Percentiles rank a stretch among this genome's conserved stretches.
Evolutionary conservation across 306 rosid genomes (phyloP).

Genomic region (cucumber (Cucumis sativus)): DNA sequence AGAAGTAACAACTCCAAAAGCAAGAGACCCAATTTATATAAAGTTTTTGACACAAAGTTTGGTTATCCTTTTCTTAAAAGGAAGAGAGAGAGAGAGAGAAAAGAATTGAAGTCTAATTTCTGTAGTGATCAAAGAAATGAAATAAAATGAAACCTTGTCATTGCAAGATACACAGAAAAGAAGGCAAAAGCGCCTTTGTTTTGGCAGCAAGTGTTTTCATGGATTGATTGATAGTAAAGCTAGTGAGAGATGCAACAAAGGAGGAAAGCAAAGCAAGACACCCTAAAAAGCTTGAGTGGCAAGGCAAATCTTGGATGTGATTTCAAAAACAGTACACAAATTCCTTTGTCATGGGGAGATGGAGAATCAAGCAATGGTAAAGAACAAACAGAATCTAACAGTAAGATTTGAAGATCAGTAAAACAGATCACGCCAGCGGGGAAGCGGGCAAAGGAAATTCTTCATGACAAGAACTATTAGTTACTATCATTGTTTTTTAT

Average conservation of each 20-base stretch:
- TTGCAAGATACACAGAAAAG: neutral
- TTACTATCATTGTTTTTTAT: neutral
- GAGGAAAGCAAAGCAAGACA: neutral
- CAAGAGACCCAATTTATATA: neutral
- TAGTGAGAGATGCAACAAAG: neutral
- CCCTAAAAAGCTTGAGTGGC: neutral
- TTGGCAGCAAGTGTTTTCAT: neutral
- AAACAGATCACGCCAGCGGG: neutral
- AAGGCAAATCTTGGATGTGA: neutral
- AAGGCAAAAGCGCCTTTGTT: neutral
- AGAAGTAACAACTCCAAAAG: neutral
- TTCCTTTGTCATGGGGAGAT: neutral
- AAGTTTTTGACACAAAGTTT: neutral
- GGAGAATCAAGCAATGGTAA: neutral
- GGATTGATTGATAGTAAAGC: neutral
- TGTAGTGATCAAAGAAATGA: conserved; percentile 1
- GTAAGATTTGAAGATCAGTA: neutral
- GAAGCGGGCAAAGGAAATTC: neutral
- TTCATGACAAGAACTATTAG: neutral
- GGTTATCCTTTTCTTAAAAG: neutral
- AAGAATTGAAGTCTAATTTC: neutral
- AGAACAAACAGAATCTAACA: conserved; percentile 4
- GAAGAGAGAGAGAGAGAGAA: neutral
- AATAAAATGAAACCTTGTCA: neutral
- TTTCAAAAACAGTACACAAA: neutral